phyloP scores from a whole-genome alignment of 352 stramenopile genomes.

The Globisporangium lucens region DNA sequence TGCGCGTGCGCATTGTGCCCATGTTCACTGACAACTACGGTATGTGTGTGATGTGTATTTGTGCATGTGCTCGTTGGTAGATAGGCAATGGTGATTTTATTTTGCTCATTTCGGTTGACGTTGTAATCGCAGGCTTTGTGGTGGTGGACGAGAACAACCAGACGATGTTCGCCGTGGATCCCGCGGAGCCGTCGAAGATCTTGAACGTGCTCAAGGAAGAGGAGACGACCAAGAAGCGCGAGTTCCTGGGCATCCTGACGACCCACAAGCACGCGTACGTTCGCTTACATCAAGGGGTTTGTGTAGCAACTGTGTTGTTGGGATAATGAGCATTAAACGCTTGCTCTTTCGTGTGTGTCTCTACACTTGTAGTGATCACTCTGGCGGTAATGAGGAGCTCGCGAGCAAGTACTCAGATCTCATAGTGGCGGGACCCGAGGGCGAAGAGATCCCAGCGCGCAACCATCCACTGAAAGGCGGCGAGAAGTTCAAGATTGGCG shows the following conservation, averaged over 20 bases:
- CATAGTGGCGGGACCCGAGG: constrained; percentile 64
- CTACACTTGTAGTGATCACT: constrained; percentile 55
- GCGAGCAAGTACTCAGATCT: constrained; percentile 57
- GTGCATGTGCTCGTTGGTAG: neutral
- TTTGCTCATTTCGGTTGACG: neutral
- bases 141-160: constrained; percentile 81
- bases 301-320: neutral
- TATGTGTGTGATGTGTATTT: constrained; percentile 11
- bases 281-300: neutral
- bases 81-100: neutral
- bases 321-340: neutral
- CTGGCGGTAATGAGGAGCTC: constrained; percentile 72
- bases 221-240: constrained; percentile 51
- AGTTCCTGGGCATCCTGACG: constrained; percentile 87
- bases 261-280: constrained; percentile 92
- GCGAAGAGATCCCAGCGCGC: constrained; percentile 75
- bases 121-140: constrained; percentile 47
- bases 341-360: neutral
- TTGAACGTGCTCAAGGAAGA: constrained; percentile 69
- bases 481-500: constrained; percentile 81
- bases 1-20: constrained; percentile 76
- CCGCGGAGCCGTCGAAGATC: constrained; percentile 62
- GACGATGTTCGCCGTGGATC: constrained; percentile 81
- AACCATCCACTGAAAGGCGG: constrained; percentile 64
- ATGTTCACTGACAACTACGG: constrained; percentile 87